phyloP scores from a whole-genome alignment of 176 grass and related monocot genomes.

The Thalia dealbata region DNA sequence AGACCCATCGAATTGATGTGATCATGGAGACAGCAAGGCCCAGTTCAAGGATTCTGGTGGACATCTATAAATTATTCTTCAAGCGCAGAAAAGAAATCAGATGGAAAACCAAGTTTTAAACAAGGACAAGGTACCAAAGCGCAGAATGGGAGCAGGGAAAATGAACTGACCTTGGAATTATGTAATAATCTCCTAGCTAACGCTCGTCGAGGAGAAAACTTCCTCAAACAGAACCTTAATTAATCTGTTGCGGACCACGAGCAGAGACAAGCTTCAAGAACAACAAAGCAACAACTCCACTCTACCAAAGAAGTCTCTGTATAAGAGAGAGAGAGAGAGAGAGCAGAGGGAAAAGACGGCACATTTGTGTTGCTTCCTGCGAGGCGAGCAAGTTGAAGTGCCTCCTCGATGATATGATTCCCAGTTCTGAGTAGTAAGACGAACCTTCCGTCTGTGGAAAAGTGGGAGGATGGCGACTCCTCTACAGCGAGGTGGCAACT shows the following conservation, averaged over 20 bases:
- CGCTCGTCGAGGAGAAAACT: too few relatives aligned
- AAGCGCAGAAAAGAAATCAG: too few relatives aligned
- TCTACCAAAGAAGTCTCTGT: neutral
- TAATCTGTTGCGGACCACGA: neutral
- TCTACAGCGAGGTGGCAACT: too few relatives aligned
- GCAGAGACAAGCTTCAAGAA: neutral
- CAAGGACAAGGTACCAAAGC: too few relatives aligned
- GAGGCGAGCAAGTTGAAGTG: neutral
- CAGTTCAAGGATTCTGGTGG: slow-evolving; percentile 9
- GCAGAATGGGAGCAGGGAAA: neutral
- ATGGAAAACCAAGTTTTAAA: too few relatives aligned
- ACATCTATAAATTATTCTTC: neutral
- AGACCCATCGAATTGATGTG: slow-evolving; percentile 30
- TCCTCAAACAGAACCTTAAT: too few relatives aligned
- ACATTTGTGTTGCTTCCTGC: neutral
- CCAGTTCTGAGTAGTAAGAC: neutral
- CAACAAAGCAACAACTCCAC: neutral
- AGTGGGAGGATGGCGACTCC: neutral
- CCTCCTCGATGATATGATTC: neutral
- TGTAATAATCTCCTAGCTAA: neutral
- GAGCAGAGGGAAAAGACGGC: neutral
- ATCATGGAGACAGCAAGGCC: slow-evolving; percentile 27
- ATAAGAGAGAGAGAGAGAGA: neutral
- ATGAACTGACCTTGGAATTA: neutral
- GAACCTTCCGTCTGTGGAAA: neutral